Evolutionary conservation across 2,329 filamentous ascomycete species (phyloP).

Genomic region (Aureobasidium leucospermi): DNA sequence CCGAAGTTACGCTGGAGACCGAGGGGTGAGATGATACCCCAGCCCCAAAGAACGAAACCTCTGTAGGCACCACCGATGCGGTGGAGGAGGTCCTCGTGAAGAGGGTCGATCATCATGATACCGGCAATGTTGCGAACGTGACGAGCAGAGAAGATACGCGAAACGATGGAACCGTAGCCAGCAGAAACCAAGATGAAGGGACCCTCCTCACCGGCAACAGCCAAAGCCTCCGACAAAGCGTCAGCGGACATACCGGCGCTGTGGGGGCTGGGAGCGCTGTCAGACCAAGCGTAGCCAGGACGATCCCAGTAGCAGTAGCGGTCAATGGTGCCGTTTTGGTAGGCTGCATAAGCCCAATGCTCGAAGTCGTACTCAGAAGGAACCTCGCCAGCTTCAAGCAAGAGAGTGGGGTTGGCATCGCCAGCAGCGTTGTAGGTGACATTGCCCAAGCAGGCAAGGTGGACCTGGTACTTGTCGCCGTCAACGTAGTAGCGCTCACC

Average conservation of each 20-base stretch:
- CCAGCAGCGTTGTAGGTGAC: conserved; percentile 48
- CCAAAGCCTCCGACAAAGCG: conserved; percentile 77
- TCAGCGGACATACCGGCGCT: conserved; percentile 91
- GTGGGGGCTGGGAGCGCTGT: conserved; percentile 88
- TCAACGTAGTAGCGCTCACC: conserved; percentile 77
- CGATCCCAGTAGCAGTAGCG: conserved; percentile 96
- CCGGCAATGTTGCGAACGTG: conserved; percentile 69
- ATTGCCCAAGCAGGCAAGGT: conserved; percentile 79
- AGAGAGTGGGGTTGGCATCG: conserved; percentile 62
- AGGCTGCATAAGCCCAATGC: conserved; percentile 67
- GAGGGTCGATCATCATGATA: conserved; percentile 75
- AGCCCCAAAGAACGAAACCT: conserved; percentile 81
- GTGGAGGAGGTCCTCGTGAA: conserved; percentile 79
- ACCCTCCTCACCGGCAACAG: conserved; percentile 69
- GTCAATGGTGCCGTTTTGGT: conserved; percentile 72
- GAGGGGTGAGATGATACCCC: conserved; percentile 77
- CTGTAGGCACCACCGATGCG: conserved; percentile 58
- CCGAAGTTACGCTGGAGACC: conserved; percentile 74
- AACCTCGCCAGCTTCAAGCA: conserved; percentile 76
- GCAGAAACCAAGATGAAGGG: conserved; percentile 85
- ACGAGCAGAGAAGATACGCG: conserved; percentile 81
- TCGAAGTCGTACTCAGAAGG: conserved; percentile 74
- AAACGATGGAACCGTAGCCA: conserved; percentile 81
- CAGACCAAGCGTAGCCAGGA: conserved; percentile 79
- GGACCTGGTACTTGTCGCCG: conserved; percentile 74